phyloP scores from a whole-genome alignment of 2,329 filamentous ascomycete genomes.

The Aaosphaeria pasadenensis region DNA sequence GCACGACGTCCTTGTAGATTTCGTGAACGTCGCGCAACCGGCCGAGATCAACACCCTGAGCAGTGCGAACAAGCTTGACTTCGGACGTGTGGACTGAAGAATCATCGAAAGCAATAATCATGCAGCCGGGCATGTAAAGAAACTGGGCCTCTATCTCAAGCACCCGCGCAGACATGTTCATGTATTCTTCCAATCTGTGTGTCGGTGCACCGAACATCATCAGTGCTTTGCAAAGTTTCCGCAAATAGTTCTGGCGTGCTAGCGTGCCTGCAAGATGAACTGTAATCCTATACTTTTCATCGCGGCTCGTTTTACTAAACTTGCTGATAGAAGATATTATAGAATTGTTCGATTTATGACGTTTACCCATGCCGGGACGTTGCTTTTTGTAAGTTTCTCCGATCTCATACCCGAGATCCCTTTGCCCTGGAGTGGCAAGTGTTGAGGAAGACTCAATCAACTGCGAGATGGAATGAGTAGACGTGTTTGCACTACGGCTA shows the following conservation, averaged over 20 bases:
- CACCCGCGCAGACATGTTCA: slow-evolving; percentile 85
- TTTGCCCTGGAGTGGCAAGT: slow-evolving; percentile 40
- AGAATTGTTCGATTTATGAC: slow-evolving; percentile 34
- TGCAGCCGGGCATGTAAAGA: slow-evolving; percentile 84
- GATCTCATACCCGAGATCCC: slow-evolving; percentile 42
- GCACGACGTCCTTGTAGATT: slow-evolving; percentile 79
- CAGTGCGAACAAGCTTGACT: slow-evolving; percentile 68
- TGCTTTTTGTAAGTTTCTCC: slow-evolving; percentile 39
- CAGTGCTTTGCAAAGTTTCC: slow-evolving; percentile 78
- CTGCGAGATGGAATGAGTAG: slow-evolving; percentile 41
- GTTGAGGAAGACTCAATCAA: slow-evolving; percentile 45
- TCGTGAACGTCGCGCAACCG: slow-evolving; percentile 72
- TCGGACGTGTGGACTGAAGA: slow-evolving; percentile 71
- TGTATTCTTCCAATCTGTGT: slow-evolving; percentile 86
- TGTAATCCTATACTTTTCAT: slow-evolving; percentile 57
- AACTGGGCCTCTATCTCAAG: slow-evolving; percentile 88
- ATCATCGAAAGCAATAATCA: slow-evolving; percentile 91
- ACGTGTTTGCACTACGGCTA: slow-evolving; percentile 30
- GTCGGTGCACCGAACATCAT: slow-evolving; percentile 92
- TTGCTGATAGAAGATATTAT: slow-evolving; percentile 31
- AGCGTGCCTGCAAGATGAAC: slow-evolving; percentile 67
- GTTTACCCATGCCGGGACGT: slow-evolving; percentile 35
- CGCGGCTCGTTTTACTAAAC: slow-evolving; percentile 36
- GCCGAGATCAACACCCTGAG: slow-evolving; percentile 70
- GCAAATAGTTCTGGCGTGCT: slow-evolving; percentile 75